These are phyloP conservation scores for Protomyces gravidus DNA, from an alignment of 1,139 yeast genomes.

Conservation along the genomic window DNA sequence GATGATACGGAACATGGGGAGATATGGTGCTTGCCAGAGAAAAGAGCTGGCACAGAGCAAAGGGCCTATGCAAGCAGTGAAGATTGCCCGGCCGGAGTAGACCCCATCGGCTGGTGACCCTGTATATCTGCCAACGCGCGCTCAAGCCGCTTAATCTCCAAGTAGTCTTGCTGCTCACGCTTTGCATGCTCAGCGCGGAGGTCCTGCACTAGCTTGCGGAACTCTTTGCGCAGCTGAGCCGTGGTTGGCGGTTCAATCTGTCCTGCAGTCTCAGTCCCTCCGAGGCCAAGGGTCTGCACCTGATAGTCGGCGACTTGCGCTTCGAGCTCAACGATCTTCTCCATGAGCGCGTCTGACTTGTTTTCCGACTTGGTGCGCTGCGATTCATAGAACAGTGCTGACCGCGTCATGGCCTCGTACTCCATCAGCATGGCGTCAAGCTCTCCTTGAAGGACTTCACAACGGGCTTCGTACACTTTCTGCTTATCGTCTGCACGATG, in stretches of 20 bases:
- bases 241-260: constrained; percentile 28
- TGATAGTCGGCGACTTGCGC: constrained; percentile 31
- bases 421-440: constrained; percentile 31
- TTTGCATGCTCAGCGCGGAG: constrained; percentile 32
- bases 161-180: constrained; percentile 33
- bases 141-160: constrained; percentile 35
- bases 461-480: constrained; percentile 10
- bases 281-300: constrained; percentile 29
- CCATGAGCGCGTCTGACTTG: constrained; percentile 30
- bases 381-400: constrained; percentile 31
- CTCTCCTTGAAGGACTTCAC: constrained; percentile 30
- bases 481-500: background rate
- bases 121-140: constrained; percentile 11
- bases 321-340: constrained; percentile 32
- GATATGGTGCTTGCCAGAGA: too few relatives aligned
- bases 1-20: too few relatives aligned
- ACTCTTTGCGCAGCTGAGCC: constrained; percentile 33
- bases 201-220: constrained; percentile 33
- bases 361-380: constrained; percentile 31
- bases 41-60: too few relatives aligned
- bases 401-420: constrained; percentile 32
- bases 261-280: background rate
- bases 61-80: too few relatives aligned
- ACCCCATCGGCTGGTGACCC: background rate
- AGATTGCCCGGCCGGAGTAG: too few relatives aligned